These are phyloP conservation scores for Ascoidea rubescens DNA, from an alignment of 805 yeast species.

Conservation along the genomic window DNA sequence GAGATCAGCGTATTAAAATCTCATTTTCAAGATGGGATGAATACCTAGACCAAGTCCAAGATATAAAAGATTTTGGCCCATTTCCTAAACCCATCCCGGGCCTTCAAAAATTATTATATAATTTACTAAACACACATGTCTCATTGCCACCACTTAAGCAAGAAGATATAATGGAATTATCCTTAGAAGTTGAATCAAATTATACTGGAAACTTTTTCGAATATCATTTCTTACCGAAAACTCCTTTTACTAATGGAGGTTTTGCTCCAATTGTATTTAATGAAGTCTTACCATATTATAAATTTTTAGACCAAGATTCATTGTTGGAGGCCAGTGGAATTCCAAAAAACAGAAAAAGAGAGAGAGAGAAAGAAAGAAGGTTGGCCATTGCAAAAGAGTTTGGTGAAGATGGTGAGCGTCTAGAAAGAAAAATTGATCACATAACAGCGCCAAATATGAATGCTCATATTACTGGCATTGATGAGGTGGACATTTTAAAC, in stretches of 20 bases:
- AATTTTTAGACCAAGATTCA: constrained; percentile 37
- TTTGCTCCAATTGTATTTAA: constrained; percentile 55
- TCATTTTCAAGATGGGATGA: constrained; percentile 78
- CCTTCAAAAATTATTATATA: constrained; percentile 26
- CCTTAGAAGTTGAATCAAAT: constrained; percentile 54
- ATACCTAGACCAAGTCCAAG: constrained; percentile 36
- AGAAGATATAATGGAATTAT: constrained; percentile 45
- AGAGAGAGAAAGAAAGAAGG: not conserved
- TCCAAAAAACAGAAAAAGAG: not conserved
- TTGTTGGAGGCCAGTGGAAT: constrained; percentile 40
- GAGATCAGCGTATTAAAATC: constrained; percentile 52
- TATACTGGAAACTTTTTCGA: constrained; percentile 11
- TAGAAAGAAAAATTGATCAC: constrained; percentile 1
- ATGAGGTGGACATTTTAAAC: constrained; percentile 3
- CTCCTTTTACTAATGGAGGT: constrained; percentile 36
- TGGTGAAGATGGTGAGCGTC: constrained; percentile 7
- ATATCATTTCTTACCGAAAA: constrained; percentile 2
- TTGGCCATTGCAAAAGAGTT: not conserved
- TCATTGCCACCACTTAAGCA: constrained; percentile 29
- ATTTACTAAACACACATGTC: constrained; percentile 31
- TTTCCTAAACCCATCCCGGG: constrained; percentile 17
- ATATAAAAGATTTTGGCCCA: constrained; percentile 22
- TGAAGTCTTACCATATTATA: constrained; percentile 37
- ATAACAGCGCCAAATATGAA: constrained; percentile 2
- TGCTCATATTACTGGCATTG: constrained; percentile 7